A percentile compares a stretch with the other conserved stretches of the same genome.
These are phyloP conservation scores for Leccinum pellstonianum DNA, from an alignment of 768 basidiomycete genomes.

Conservation along the genomic window DNA sequence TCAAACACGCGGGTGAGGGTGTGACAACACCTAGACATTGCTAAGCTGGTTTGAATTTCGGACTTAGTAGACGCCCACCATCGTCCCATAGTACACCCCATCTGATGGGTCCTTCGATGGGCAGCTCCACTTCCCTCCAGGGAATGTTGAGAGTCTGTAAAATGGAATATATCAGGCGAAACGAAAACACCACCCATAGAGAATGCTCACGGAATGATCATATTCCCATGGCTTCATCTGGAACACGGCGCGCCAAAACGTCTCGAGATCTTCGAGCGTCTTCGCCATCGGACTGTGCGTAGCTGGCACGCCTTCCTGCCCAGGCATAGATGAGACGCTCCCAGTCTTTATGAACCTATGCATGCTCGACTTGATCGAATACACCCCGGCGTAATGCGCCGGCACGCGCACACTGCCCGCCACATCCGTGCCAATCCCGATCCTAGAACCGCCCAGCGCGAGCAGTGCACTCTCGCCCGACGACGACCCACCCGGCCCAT, in stretches of 20 bases:
- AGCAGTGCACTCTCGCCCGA: slow-evolving; percentile 68
- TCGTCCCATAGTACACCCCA: slow-evolving; percentile 69
- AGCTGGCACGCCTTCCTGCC: no score
- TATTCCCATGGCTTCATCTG: slow-evolving; percentile 65
- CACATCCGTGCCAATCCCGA: slow-evolving; percentile 17
- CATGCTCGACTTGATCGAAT: no score
- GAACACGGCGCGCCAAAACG: slow-evolving; percentile 64
- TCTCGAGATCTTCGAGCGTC: slow-evolving; percentile 57
- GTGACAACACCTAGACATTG: slow-evolving; percentile 48
- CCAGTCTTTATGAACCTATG: no score
- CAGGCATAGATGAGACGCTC: no score
- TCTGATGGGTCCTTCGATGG: slow-evolving; percentile 50
- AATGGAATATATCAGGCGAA: background rate
- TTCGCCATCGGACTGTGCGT: slow-evolving; percentile 54
- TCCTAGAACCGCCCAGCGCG: slow-evolving; percentile 56
- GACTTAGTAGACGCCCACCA: slow-evolving; percentile 33
- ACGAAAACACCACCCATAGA: background rate
- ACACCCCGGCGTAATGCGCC: no score
- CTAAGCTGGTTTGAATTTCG: background rate
- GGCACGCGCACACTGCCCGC: no score
- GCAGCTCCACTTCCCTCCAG: slow-evolving; percentile 37
- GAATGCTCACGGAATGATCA: slow-evolving; percentile 46
- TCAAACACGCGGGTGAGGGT: slow-evolving; percentile 58
- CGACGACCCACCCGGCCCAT: slow-evolving; percentile 64
- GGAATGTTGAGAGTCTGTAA: slow-evolving; percentile 35